Evolutionary conservation across 1,284 basidiomycete genomes (phyloP), one percentile per base, ranked within the genome.

Genomic region (Hypsizygus ulmarius): DNA sequence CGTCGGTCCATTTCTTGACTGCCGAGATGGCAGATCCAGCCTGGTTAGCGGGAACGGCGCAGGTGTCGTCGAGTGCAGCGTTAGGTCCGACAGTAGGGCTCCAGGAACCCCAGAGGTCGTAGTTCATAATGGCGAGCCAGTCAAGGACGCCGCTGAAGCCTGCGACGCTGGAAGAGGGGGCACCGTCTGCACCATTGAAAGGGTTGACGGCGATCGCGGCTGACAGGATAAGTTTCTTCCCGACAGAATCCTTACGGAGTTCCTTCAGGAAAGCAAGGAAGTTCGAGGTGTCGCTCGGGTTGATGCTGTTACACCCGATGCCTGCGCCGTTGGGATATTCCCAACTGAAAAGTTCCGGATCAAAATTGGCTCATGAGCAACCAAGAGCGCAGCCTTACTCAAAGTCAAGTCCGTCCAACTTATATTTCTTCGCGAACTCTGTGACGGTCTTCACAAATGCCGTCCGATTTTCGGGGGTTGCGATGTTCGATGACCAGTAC

Each of bases 51-150:
- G 80, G 60, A 34, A 79, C 62, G 1, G 82, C 78, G 62, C 93
- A 97, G 0, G 79, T 75, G 64, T 96, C 84, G 41, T 84, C 72
- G 15, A 97, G 76, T 10, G 93, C 93, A 2, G 92, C 84, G 66
- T 96, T 95, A 10, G 93, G 85, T 3, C 93, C 92, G 6, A 81
- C 77, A 5, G 71, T 64, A 4, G 59, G 45, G 47, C 69, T 81
- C 69, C 69, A 78, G 40, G 79, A 73, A 33, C 89, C 89, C 62
- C 64, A 72, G 16, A 93, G 71, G 60, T 95, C 93, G 66, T 95
- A 95, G 70, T 91, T 90, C 92, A 95, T 95, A 65, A 95, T 73
- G 36, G 84, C 64, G 49, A 96, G 81, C 71, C 81, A 91, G 65
- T 95, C 87, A 10, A 96, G 75, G n/a, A 83, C 75, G 15, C 75